These are phyloP conservation scores for Hortaea werneckii DNA, from an alignment of 2,329 filamentous ascomycete species.

Conservation along the genomic window DNA sequence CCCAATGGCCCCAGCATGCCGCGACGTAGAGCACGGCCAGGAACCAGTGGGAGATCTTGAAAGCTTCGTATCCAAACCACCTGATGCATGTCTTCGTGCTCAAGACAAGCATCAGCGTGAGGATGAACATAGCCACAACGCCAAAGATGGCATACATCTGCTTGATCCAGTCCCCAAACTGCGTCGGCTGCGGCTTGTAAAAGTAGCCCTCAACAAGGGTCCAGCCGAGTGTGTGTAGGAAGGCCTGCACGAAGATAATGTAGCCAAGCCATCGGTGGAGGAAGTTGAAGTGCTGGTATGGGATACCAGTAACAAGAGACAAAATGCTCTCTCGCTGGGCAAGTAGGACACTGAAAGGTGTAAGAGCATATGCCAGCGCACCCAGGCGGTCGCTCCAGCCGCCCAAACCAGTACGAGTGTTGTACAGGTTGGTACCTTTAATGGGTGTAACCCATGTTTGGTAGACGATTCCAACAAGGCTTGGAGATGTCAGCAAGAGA, in stretches of 20 bases:
- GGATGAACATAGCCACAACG: constrained; percentile 54
- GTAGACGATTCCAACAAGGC: constrained; percentile 56
- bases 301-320: constrained; percentile 59
- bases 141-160: constrained; percentile 66
- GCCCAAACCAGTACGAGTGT: constrained; percentile 56
- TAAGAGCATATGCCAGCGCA: constrained; percentile 62
- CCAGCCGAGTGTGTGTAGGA: constrained; percentile 63
- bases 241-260: constrained; percentile 58
- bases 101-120: constrained; percentile 51
- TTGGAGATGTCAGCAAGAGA: background rate
- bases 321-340: constrained; percentile 61
- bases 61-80: constrained; percentile 65
- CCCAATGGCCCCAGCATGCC: constrained; percentile 68
- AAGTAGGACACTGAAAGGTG: constrained; percentile 58
- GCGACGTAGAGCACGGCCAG: constrained; percentile 65
- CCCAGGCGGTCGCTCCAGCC: constrained; percentile 61
- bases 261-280: constrained; percentile 67
- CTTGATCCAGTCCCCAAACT: constrained; percentile 47
- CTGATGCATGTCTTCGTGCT: constrained; percentile 51
- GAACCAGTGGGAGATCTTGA: constrained; percentile 61
- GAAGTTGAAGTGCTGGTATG: constrained; percentile 66
- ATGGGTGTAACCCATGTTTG: constrained; percentile 61
- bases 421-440: constrained; percentile 46
- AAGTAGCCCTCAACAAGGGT: constrained; percentile 54
- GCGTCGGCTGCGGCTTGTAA: constrained; percentile 60